phyloP scores from a whole-genome alignment of 768 basidiomycete species.

The Psilocybe cubensis region DNA sequence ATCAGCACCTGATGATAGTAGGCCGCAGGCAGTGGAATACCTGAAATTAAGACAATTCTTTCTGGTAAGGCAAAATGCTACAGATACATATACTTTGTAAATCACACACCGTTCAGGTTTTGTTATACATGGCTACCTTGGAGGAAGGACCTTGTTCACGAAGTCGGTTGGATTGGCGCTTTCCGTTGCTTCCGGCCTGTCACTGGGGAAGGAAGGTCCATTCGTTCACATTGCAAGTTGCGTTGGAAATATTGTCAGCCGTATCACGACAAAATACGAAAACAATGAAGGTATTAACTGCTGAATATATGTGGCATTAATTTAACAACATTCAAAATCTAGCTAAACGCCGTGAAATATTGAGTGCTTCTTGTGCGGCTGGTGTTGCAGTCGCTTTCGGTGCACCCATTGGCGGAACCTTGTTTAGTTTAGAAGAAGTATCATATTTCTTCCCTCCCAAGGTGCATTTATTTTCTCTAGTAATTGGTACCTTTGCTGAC shows the following conservation, averaged over 20 bases:
- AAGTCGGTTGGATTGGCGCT: slow-evolving; percentile 90
- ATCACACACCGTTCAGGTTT: slow-evolving; percentile 59
- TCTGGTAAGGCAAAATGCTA: slow-evolving; percentile 53
- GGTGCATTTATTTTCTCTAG: slow-evolving; percentile 38
- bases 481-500: not conserved
- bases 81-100: not conserved
- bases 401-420: slow-evolving; percentile 91
- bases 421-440: slow-evolving; percentile 95
- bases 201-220: slow-evolving; percentile 70
- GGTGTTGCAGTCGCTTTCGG: slow-evolving; percentile 98
- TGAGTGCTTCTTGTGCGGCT: slow-evolving; percentile 95
- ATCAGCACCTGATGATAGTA: slow-evolving; percentile 30
- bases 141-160: slow-evolving; percentile 84
- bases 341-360: slow-evolving; percentile 93
- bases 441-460: slow-evolving; percentile 97
- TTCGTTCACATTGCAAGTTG: slow-evolving; percentile 95
- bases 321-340: not conserved
- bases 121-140: slow-evolving; percentile 97
- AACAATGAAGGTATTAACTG: slow-evolving; percentile 78
- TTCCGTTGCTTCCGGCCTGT: slow-evolving; percentile 90
- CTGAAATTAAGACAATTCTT: slow-evolving; percentile 94
- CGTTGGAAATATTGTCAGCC: slow-evolving; percentile 90
- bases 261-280: slow-evolving; percentile 88
- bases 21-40: slow-evolving; percentile 96
- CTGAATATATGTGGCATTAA: slow-evolving; percentile 1